These are phyloP conservation scores for Camelina sativa DNA, from an alignment of 345 rosid species.

Conservation along the genomic window DNA sequence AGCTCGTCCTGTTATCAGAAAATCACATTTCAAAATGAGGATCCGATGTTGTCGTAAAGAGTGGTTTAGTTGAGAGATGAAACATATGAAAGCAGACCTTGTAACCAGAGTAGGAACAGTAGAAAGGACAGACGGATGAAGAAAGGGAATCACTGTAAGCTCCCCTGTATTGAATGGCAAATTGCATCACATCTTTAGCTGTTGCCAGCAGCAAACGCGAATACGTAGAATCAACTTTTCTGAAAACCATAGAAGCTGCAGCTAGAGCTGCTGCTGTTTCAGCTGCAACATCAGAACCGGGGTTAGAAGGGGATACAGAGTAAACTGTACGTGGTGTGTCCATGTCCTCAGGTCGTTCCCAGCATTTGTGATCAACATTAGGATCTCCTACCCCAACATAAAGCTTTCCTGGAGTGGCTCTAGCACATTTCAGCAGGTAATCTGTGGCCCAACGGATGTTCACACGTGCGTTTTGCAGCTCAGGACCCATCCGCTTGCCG, in stretches of 20 bases:
- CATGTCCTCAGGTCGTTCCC: constrained; percentile 99
- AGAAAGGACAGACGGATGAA: constrained; percentile 79
- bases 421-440: constrained; percentile 87
- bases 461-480: constrained; percentile 59
- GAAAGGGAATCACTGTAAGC: constrained; percentile 87
- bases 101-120: constrained; percentile 91
- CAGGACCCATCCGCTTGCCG: constrained; percentile 71
- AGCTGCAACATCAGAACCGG: constrained; percentile 91
- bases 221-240: constrained; percentile 60
- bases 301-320: constrained; percentile 72
- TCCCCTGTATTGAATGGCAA: constrained; percentile 78
- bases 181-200: constrained; percentile 70
- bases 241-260: constrained; percentile 89
- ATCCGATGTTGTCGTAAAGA: neutral
- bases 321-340: constrained; percentile 74
- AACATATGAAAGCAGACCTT: constrained; percentile 51
- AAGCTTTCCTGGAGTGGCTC: constrained; percentile 72
- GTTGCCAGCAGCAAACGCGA: constrained; percentile 56
- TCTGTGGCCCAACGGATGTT: constrained; percentile 84
- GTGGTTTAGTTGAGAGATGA: constrained; percentile 24
- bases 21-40: neutral
- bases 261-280: constrained; percentile 92
- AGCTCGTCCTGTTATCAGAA: constrained; percentile 70
- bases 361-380: constrained; percentile 83
- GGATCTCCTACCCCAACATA: constrained; percentile 96